These are phyloP conservation scores for Phylloporus scabripes DNA, from an alignment of 768 basidiomycete species.

Conservation along the genomic window DNA sequence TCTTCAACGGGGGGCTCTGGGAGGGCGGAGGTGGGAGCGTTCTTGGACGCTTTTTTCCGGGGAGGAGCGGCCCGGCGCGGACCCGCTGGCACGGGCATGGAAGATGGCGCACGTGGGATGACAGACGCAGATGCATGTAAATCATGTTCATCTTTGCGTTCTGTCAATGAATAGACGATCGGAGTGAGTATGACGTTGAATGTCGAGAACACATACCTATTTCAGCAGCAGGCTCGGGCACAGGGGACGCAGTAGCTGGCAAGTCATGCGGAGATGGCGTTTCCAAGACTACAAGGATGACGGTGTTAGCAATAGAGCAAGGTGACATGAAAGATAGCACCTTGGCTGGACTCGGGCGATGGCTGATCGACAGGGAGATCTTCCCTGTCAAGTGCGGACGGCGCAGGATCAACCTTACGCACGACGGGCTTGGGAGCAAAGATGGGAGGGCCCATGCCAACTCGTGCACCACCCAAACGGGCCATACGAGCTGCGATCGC, in stretches of 20 bases:
- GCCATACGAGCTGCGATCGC: constrained; percentile 93
- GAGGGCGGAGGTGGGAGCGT: constrained; percentile 34
- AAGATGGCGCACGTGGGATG: constrained; percentile 37
- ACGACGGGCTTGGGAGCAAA: constrained; percentile 52
- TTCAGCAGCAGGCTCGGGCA: constrained; percentile 7
- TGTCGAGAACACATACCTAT: constrained; percentile 11
- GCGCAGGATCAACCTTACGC: constrained; percentile 25
- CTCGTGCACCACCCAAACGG: constrained; percentile 76
- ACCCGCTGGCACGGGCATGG: constrained; percentile 71
- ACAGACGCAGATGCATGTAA: constrained; percentile 27
- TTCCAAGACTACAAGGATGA: constrained; percentile 6
- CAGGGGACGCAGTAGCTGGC: neutral
- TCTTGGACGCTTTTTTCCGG: constrained; percentile 56
- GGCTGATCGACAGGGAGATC: constrained; percentile 14
- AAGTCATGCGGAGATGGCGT: constrained; percentile 14
- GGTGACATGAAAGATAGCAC: constrained; percentile 6
- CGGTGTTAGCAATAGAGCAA: constrained; percentile 5
- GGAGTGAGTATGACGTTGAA: constrained; percentile 9
- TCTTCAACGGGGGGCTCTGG: constrained; percentile 25
- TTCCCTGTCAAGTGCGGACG: constrained; percentile 19
- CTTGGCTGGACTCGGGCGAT: constrained; percentile 14
- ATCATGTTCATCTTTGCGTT: constrained; percentile 18
- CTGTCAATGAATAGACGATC: constrained; percentile 9
- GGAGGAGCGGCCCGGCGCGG: constrained; percentile 76
- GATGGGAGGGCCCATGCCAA: constrained; percentile 75